Evolutionary conservation across 768 basidiomycete genomes (phyloP).

Genomic region (Auricularia sp.): DNA sequence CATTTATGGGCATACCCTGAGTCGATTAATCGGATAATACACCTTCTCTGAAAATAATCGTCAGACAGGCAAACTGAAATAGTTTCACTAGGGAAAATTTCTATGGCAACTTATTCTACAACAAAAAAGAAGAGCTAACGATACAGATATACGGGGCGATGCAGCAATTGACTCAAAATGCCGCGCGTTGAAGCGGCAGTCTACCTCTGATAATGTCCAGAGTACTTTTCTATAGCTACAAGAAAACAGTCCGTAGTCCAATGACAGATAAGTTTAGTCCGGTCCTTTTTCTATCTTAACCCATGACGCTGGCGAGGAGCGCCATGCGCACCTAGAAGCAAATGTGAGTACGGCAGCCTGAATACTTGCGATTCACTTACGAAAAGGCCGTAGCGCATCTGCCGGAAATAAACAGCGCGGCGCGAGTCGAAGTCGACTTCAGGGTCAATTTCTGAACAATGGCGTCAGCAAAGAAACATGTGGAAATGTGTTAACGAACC

Average conservation of each 20-base stretch:
- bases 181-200: background rate
- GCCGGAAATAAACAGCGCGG: conserved; percentile 93
- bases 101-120: background rate
- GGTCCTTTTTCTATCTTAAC: background rate
- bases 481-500: conserved; percentile 33
- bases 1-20: background rate
- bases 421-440: conserved; percentile 95
- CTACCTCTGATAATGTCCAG: background rate
- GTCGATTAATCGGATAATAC: background rate
- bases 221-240: background rate
- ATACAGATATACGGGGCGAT: background rate
- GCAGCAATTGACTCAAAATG: background rate
- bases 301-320: conserved; percentile 59
- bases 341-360: background rate
- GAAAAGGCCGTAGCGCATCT: conserved; percentile 96
- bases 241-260: background rate
- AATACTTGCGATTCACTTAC: conserved; percentile 40
- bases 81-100: background rate
- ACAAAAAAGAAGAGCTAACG: background rate
- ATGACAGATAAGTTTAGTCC: background rate
- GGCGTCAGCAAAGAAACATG: conserved; percentile 8
- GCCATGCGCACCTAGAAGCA: conserved; percentile 62
- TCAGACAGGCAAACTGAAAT: background rate
- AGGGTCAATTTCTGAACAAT: conserved; percentile 82
- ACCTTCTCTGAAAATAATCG: background rate